Conservation (phyloP, 208 protist species). For the Trypanosoma scelopori region DNA sequence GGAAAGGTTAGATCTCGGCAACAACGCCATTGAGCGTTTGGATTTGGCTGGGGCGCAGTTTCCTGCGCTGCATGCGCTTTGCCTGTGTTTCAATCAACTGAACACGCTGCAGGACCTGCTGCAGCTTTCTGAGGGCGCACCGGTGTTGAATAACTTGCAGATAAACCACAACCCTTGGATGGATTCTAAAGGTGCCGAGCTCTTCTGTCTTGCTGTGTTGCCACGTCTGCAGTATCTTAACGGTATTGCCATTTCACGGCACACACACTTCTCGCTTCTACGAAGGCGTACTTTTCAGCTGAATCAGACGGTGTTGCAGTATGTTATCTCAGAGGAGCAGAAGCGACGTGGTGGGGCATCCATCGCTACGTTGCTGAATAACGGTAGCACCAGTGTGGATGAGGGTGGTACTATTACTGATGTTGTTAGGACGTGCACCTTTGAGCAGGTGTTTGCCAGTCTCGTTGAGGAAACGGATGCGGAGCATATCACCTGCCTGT, state of each 20-base stretch:
- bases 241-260: conserved; percentile 17
- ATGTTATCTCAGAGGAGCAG: conserved; percentile 26
- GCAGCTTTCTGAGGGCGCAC: conserved; percentile 30
- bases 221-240: conserved; percentile 24
- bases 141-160: conserved; percentile 45
- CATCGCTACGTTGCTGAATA: background rate
- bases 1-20: conserved; percentile 51
- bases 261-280: conserved; percentile 6
- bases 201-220: conserved; percentile 27
- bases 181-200: conserved; percentile 20
- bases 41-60: conserved; percentile 24
- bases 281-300: conserved; percentile 23
- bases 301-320: conserved; percentile 13
- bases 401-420: conserved; percentile 3
- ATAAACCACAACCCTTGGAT: conserved; percentile 75
- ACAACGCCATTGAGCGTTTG: conserved; percentile 31
- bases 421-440: conserved; percentile 8
- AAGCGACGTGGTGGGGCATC: conserved; percentile 2
- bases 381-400: background rate
- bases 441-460: conserved; percentile 22
- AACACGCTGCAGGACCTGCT: conserved; percentile 40
- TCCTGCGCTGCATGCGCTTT: conserved; percentile 32
- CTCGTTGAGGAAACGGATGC: conserved; percentile 10
- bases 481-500: background rate
- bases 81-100: conserved; percentile 60